phyloP scores from a whole-genome alignment of 2,329 filamentous ascomycete genomes.

The Diaporthe citrichinensis region DNA sequence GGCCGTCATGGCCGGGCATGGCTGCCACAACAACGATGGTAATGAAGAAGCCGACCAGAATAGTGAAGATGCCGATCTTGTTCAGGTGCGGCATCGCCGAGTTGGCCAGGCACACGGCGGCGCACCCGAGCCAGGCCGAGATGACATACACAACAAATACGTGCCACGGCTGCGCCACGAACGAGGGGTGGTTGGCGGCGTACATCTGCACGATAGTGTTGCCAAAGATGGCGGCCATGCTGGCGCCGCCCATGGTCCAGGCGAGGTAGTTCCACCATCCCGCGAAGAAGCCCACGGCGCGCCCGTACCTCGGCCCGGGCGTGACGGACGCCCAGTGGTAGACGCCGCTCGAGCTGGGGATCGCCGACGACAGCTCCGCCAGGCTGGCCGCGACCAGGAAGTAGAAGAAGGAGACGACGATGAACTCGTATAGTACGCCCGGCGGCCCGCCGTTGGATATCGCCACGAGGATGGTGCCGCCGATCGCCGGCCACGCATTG shows the following conservation, averaged over 20 bases:
- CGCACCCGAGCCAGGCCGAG: slow-evolving; percentile 56
- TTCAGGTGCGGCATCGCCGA: slow-evolving; percentile 65
- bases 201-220: slow-evolving; percentile 61
- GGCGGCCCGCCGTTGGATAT: slow-evolving; percentile 74
- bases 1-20: slow-evolving; percentile 58
- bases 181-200: slow-evolving; percentile 56
- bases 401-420: slow-evolving; percentile 65
- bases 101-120: slow-evolving; percentile 67
- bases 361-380: slow-evolving; percentile 72
- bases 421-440: slow-evolving; percentile 74
- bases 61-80: slow-evolving; percentile 64
- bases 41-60: slow-evolving; percentile 67
- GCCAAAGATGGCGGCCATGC: slow-evolving; percentile 57
- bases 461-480: slow-evolving; percentile 62
- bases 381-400: slow-evolving; percentile 71
- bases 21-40: slow-evolving; percentile 69
- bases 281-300: slow-evolving; percentile 61
- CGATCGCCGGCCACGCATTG: slow-evolving; percentile 60
- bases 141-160: slow-evolving; percentile 59
- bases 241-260: slow-evolving; percentile 56
- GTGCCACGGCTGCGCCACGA: slow-evolving; percentile 56
- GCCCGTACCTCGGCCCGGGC: slow-evolving; percentile 65
- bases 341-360: slow-evolving; percentile 72
- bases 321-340: slow-evolving; percentile 75
- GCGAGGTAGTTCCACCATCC: slow-evolving; percentile 63